phyloP scores from a whole-genome alignment of 2,329 filamentous ascomycete genomes.

The Exserohilum turcica region DNA sequence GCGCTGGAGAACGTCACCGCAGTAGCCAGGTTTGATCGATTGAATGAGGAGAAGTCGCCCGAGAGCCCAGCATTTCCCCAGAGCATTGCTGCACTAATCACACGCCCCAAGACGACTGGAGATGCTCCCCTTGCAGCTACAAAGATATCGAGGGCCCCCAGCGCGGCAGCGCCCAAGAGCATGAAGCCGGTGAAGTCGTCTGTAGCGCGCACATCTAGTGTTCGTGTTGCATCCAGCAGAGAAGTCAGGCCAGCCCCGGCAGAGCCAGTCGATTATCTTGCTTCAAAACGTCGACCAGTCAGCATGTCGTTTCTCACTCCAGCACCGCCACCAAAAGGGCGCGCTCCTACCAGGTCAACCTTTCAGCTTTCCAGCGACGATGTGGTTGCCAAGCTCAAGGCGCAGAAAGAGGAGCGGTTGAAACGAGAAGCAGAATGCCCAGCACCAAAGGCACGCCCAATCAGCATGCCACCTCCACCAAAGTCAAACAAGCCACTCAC shows the following conservation, averaged over 20 bases:
- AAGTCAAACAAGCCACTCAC: constrained; percentile 60
- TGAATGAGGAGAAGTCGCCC: constrained; percentile 39
- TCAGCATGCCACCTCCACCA: constrained; percentile 53
- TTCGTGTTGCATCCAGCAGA: constrained; percentile 30
- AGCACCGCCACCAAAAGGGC: constrained; percentile 54
- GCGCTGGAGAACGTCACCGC: constrained; percentile 55
- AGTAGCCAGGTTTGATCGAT: constrained; percentile 44
- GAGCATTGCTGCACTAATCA: constrained; percentile 7
- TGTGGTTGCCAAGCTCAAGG: constrained; percentile 59
- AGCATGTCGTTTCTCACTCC: constrained; percentile 55
- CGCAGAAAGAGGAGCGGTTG: constrained; percentile 55
- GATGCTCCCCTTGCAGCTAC: constrained; percentile 17
- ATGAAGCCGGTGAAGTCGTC: constrained; percentile 36
- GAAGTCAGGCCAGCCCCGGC: constrained; percentile 29
- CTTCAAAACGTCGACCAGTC: constrained; percentile 54
- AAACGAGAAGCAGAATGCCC: constrained; percentile 51
- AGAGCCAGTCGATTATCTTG: constrained; percentile 45
- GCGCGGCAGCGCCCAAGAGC: constrained; percentile 31
- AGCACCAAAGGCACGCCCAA: constrained; percentile 44
- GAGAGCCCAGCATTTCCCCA: constrained; percentile 23
- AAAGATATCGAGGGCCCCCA: constrained; percentile 37
- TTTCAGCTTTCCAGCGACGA: constrained; percentile 61
- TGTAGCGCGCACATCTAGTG: constrained; percentile 34
- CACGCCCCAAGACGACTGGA: constrained; percentile 10
- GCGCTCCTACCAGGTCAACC: constrained; percentile 55